Percentiles rank a stretch among this genome's conserved stretches.
phyloP scores from a whole-genome alignment of 2,329 filamentous ascomycete genomes.

The Neoarthrinium moseri region DNA sequence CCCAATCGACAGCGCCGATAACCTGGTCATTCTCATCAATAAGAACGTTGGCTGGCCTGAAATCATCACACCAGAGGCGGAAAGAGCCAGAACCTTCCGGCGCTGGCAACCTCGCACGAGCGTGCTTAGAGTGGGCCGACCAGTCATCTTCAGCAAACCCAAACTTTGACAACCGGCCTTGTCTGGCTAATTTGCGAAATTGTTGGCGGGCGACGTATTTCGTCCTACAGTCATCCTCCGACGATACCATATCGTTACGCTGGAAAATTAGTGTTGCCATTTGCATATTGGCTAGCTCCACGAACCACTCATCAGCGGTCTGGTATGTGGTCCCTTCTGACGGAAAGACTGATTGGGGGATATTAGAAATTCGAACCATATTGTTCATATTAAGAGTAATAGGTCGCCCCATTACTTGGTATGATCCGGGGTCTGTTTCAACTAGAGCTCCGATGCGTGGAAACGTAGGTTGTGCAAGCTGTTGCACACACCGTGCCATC shows the following conservation, averaged over 20 bases:
- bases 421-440: conserved; percentile 21
- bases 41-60: conserved; percentile 30
- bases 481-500: conserved; percentile 38
- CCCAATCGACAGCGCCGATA: conserved; percentile 38
- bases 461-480: conserved; percentile 33
- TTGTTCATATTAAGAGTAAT: conserved; percentile 42
- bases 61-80: conserved; percentile 32
- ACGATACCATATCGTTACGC: conserved; percentile 34
- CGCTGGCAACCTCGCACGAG: conserved; percentile 10
- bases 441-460: conserved; percentile 36
- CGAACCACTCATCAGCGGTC: conserved; percentile 35
- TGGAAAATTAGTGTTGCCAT: conserved; percentile 38
- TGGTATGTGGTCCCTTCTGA: conserved; percentile 19
- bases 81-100: conserved; percentile 16
- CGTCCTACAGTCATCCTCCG: conserved; percentile 37
- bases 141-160: conserved; percentile 26
- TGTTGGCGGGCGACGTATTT: conserved; percentile 42
- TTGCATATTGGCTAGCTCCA: conserved; percentile 37
- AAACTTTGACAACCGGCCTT: conserved; percentile 24
- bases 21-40: conserved; percentile 25
- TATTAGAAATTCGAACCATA: conserved; percentile 22
- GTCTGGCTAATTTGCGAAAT: conserved; percentile 32
- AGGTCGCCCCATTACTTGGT: conserved; percentile 30
- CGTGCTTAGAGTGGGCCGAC: conserved; percentile 22
- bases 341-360: conserved; percentile 16